Percentiles rank a stretch among this genome's conserved stretches.
Conservation (phyloP, 331 rosid genomes). For the Rosa hybrid region DNA sequence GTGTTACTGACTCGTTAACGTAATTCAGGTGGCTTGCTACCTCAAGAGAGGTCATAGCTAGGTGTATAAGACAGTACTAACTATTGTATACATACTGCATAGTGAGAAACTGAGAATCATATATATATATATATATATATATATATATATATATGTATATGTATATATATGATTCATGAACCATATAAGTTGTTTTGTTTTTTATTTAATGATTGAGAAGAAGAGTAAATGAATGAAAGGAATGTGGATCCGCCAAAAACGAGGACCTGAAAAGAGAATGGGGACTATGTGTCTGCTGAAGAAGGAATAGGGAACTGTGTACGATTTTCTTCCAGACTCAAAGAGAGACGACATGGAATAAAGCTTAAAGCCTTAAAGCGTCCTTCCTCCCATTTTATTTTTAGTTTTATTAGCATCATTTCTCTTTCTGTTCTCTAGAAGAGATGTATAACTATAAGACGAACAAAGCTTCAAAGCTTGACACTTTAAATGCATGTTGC, state of each 20-base stretch:
- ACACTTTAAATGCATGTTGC: conserved; percentile 45
- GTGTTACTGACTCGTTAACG: no score
- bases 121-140: no score
- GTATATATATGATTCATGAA: background rate
- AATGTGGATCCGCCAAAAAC: conserved; percentile 40
- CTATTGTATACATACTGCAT: background rate
- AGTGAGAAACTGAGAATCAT: background rate
- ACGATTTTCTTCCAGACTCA: conserved; percentile 72
- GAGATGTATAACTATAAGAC: background rate
- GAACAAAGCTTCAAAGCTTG: conserved; percentile 19
- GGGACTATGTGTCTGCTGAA: conserved; percentile 40
- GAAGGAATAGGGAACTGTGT: conserved; percentile 72
- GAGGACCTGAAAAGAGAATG: conserved; percentile 72
- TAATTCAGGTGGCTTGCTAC: no score
- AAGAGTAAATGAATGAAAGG: background rate
- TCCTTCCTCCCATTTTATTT: conserved; percentile 26
- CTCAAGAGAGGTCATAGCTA: no score
- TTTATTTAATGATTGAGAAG: background rate
- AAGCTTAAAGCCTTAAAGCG: conserved; percentile 53
- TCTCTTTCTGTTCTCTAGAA: background rate
- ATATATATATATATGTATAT: no score
- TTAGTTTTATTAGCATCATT: background rate
- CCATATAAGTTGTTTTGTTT: background rate
- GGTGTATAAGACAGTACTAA: background rate
- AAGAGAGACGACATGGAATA: conserved; percentile 45